Evolutionary conservation across 805 yeast genomes (phyloP).

Genomic region (Candida boleticola): DNA sequence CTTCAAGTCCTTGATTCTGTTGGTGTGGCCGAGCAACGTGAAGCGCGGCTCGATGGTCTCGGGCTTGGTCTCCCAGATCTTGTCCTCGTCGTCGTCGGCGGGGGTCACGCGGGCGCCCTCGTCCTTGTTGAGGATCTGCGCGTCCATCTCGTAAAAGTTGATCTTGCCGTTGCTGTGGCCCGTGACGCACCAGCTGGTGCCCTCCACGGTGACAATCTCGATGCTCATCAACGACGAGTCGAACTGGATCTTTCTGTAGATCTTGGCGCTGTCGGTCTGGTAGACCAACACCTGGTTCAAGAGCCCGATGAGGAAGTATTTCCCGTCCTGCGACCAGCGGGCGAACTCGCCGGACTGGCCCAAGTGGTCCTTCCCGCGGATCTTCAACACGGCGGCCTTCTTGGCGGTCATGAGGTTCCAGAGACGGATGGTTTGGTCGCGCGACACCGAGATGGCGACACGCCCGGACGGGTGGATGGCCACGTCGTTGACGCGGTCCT

Average conservation of each 20-base stretch:
- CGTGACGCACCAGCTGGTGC: slow-evolving; percentile 55
- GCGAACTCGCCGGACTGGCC: slow-evolving; percentile 66
- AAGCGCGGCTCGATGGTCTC: slow-evolving; percentile 47
- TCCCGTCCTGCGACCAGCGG: slow-evolving; percentile 68
- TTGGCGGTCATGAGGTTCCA: slow-evolving; percentile 98
- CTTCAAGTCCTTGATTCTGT: slow-evolving; percentile 78
- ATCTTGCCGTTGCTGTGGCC: slow-evolving; percentile 76
- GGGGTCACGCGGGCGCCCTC: too few species aligned
- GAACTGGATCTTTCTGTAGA: slow-evolving; percentile 51
- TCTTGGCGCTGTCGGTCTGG: slow-evolving; percentile 59
- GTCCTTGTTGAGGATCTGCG: slow-evolving; percentile 15
- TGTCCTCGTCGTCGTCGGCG: slow-evolving; percentile 19
- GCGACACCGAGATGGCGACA: slow-evolving; percentile 86
- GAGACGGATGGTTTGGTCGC: slow-evolving; percentile 76
- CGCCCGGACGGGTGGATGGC: slow-evolving; percentile 89
- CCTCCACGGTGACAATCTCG: slow-evolving; percentile 47
- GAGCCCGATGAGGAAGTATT: slow-evolving; percentile 72
- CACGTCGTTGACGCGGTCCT: slow-evolving; percentile 76
- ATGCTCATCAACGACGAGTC: slow-evolving; percentile 65
- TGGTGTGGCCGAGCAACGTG: slow-evolving; percentile 74
- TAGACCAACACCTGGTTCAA: slow-evolving; percentile 63
- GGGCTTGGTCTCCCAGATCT: slow-evolving; percentile 22
- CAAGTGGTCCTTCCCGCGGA: slow-evolving; percentile 64
- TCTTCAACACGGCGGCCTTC: slow-evolving; percentile 81
- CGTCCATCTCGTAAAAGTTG: slow-evolving; percentile 48